These are phyloP conservation scores for Abortiporus biennis DNA, from an alignment of 1,284 basidiomycete genomes.

Conservation along the genomic window DNA sequence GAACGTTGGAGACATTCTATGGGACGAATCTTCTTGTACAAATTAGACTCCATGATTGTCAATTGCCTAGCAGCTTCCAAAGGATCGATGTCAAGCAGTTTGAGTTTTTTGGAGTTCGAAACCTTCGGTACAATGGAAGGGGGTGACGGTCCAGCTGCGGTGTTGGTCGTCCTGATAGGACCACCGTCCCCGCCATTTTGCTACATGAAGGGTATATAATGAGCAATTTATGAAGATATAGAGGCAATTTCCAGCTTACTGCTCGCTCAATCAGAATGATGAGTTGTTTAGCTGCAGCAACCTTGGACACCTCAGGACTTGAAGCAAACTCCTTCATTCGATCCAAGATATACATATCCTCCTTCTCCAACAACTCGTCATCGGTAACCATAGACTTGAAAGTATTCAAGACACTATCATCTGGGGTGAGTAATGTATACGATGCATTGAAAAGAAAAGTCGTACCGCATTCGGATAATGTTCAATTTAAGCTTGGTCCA, in stretches of 20 bases:
- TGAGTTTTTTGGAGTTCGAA: constrained; percentile 70
- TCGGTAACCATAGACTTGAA: constrained; percentile 80
- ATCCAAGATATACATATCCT: constrained; percentile 73
- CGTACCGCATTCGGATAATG: constrained; percentile 82
- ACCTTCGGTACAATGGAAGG: constrained; percentile 76
- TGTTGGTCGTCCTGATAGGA: constrained; percentile 40
- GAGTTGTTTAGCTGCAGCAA: constrained; percentile 70
- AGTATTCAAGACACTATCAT: constrained; percentile 70
- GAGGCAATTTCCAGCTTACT: constrained; percentile 42
- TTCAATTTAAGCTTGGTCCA: constrained; percentile 91
- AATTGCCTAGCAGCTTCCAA: constrained; percentile 92
- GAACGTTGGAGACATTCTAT: constrained; percentile 88
- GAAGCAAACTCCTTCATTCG: constrained; percentile 75
- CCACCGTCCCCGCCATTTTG: constrained; percentile 51
- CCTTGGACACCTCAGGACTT: constrained; percentile 56
- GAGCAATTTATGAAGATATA: background rate
- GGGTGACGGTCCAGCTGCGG: constrained; percentile 46
- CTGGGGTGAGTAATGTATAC: background rate
- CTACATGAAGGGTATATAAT: constrained; percentile 24
- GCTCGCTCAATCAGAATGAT: constrained; percentile 69
- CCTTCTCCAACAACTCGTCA: constrained; percentile 75
- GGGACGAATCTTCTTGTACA: constrained; percentile 87
- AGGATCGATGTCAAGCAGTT: constrained; percentile 85
- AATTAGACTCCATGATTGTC: constrained; percentile 85
- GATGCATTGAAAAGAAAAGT: constrained; percentile 5